A percentile compares a stretch with the other conserved stretches of the same genome.
Evolutionary conservation across 176 grass and related monocot species (phyloP).

Genomic region (Oryza meyeriana): DNA sequence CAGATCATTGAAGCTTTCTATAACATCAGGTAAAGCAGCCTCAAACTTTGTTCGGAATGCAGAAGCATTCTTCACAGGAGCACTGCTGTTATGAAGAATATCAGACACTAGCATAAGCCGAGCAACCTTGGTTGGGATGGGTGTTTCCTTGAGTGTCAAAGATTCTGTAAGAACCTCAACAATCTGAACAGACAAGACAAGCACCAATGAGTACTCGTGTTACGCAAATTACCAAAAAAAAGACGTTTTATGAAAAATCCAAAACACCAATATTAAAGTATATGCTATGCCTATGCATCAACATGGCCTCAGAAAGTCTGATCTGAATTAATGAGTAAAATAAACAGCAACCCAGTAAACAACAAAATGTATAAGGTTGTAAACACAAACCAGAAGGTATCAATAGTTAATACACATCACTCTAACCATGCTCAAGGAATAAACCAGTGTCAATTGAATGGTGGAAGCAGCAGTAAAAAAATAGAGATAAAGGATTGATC

Average conservation of each 20-base stretch:
- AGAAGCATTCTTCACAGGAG: conserved; percentile 96
- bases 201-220: not conserved
- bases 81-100: conserved; percentile 97
- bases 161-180: conserved; percentile 97
- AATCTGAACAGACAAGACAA: conserved; percentile 59
- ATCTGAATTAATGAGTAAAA: not conserved
- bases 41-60: conserved; percentile 96
- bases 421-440: not conserved
- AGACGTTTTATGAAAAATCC: not conserved
- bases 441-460: conserved; percentile 2
- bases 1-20: conserved; percentile 97
- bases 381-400: not conserved
- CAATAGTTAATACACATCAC: not conserved
- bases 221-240: not conserved
- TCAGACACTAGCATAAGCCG: conserved; percentile 96
- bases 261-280: conserved; percentile 18
- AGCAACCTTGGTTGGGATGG: conserved; percentile 95
- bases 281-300: not conserved
- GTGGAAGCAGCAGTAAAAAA: not conserved
- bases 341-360: not conserved
- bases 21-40: conserved; percentile 77
- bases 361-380: not conserved
- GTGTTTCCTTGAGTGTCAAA: conserved; percentile 86
- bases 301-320: not conserved
- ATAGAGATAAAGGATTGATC: not conserved